Base-by-base conservation (phyloP, 768 basidiomycete genomes). In the Pleurotus sapidus region DNA sequence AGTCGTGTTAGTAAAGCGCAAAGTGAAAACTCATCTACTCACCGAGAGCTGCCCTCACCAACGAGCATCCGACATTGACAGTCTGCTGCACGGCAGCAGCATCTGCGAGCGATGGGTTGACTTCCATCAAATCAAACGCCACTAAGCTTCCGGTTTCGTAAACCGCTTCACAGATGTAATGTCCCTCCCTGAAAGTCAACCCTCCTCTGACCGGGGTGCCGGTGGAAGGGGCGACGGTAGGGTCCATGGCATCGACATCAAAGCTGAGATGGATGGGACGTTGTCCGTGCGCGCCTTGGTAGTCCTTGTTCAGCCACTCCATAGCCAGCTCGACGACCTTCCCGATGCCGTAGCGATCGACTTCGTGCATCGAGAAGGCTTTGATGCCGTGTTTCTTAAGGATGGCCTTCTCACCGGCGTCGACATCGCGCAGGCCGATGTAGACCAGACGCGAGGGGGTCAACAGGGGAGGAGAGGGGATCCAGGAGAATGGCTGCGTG, bases 301-400 rank as follows among this genome's bases (percentile, higher is more conserved):
- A 76, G 61, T 90, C 82, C 63, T 93, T 78, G 73, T 96, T 97
- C 63, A 98, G 91, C 70, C 93, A 84, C 70, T 98, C 91, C 63
- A 98, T 74, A 30, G 97, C 97, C 92, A 96, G 93, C 66, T 98
- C 93, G 49, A 98, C 88, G 57, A 98, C 94, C 66, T 87, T 86
- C 18, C 95, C 94, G 58, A 97, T 97, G 39, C 95, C 95, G 66
- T 92, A 88, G 62, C 84, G 93, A 65, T 90, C 90, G 60, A 95
- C 82, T 61, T 98, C 91, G 68, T 94, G 90, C 93, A 96, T 96
- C 61, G 84, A 87, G 76, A 91, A 95, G 7, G 86, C 88, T 69
- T 88, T 92, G 77, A 95, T 93, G 57, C 78, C 80, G 65, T 89
- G 77, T 57, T 93, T 83, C 64, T 81, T 87, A 46, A 98, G 78